Evolutionary conservation across 2,329 filamentous ascomycete genomes (phyloP).

Genomic region (Cladophialophora immunda): DNA sequence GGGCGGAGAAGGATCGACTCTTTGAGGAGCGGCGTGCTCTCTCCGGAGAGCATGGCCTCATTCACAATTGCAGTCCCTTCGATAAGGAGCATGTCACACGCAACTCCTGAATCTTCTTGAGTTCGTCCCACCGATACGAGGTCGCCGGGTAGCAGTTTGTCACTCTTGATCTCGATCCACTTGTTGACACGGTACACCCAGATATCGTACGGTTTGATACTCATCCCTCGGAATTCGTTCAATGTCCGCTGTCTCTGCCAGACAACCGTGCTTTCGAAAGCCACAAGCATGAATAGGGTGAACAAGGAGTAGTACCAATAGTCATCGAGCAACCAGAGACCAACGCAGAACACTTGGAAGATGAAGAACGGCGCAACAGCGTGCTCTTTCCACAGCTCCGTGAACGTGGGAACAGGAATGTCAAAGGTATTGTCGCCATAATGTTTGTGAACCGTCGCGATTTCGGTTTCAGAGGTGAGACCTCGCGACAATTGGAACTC

Average conservation of each 20-base stretch:
- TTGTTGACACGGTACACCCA: constrained; percentile 87
- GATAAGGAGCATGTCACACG: constrained; percentile 94
- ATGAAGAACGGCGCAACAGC: constrained; percentile 99
- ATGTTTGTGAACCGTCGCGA: constrained; percentile 83
- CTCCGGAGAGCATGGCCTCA: constrained; percentile 98
- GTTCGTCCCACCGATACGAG: constrained; percentile 90
- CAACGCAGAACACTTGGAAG: constrained; percentile 98
- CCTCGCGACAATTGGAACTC: constrained; percentile 83
- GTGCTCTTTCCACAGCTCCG: constrained; percentile 96
- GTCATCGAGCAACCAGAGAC: constrained; percentile 97
- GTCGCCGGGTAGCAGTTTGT: constrained; percentile 91
- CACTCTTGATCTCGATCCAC: constrained; percentile 89
- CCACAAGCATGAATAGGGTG: constrained; percentile 97
- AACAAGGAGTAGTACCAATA: constrained; percentile 99
- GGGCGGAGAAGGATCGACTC: constrained; percentile 94
- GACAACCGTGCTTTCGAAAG: constrained; percentile 97
- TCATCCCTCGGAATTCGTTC: constrained; percentile 98
- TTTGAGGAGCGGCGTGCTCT: constrained; percentile 95
- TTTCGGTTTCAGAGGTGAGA: constrained; percentile 75
- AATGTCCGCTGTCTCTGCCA: constrained; percentile 98
- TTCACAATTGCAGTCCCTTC: constrained; percentile 98
- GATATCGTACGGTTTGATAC: constrained; percentile 96
- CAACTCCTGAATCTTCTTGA: constrained; percentile 95
- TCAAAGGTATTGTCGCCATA: constrained; percentile 98
- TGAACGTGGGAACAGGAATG: constrained; percentile 94